These are phyloP conservation scores for Salix brachista DNA, from an alignment of 345 rosid species.

Conservation along the genomic window DNA sequence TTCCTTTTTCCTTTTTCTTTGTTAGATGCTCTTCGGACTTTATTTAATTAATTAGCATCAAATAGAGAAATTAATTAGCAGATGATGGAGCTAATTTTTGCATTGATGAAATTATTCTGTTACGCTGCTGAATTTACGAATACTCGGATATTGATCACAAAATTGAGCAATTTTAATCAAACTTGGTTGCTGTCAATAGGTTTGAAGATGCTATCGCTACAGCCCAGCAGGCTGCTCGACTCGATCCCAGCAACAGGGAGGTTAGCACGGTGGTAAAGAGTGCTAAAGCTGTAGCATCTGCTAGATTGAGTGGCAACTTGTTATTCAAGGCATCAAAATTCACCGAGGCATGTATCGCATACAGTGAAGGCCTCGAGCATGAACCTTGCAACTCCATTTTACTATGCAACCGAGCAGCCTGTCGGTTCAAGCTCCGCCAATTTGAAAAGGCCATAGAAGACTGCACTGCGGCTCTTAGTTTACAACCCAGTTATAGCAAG, in stretches of 20 bases:
- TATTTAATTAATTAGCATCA: neutral
- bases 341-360: conserved; percentile 56
- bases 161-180: neutral
- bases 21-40: neutral
- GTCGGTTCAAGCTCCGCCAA: conserved; percentile 59
- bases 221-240: conserved; percentile 63
- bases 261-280: conserved; percentile 34
- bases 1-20: neutral
- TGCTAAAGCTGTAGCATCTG: conserved; percentile 53
- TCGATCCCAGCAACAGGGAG: conserved; percentile 66
- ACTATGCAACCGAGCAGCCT: conserved; percentile 90
- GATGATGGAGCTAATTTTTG: neutral
- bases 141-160: neutral
- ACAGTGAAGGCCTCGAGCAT: conserved; percentile 72
- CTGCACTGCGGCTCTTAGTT: conserved; percentile 61
- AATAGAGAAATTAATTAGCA: neutral
- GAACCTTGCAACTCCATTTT: conserved; percentile 71
- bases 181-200: conserved; percentile 27
- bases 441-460: conserved; percentile 76
- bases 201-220: conserved; percentile 72
- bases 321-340: conserved; percentile 62
- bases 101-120: neutral
- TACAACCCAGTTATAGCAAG: conserved; percentile 67
- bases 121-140: neutral
- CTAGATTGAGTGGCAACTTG: conserved; percentile 69